A percentile compares a stretch with the other conserved stretches of the same genome.
phyloP scores from a whole-genome alignment of 2,329 filamentous ascomycete species.

The Calonectria pseudoreteaudii region DNA sequence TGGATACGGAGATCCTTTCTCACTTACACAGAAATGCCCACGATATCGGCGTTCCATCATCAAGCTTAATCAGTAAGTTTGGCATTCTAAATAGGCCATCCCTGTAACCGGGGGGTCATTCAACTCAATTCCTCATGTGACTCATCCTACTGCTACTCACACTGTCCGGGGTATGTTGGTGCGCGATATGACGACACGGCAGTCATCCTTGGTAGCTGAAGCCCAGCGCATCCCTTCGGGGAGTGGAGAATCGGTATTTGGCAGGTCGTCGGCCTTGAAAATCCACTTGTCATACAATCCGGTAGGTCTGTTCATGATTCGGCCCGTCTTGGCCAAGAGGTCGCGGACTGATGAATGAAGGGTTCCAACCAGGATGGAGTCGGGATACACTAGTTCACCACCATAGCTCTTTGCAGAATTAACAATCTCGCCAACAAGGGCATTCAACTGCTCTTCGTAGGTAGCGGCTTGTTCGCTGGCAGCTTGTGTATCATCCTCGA shows the following conservation, averaged over 20 bases:
- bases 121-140: background rate
- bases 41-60: slow-evolving; percentile 64
- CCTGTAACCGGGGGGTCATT: slow-evolving; percentile 38
- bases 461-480: slow-evolving; percentile 18
- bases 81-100: slow-evolving; percentile 58
- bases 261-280: slow-evolving; percentile 61
- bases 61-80: slow-evolving; percentile 58
- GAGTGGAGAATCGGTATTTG: slow-evolving; percentile 47
- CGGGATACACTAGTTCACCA: slow-evolving; percentile 30
- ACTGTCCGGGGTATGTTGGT: slow-evolving; percentile 69
- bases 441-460: slow-evolving; percentile 49
- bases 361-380: slow-evolving; percentile 52
- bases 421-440: slow-evolving; percentile 46
- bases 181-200: slow-evolving; percentile 64
- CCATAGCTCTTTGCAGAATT: slow-evolving; percentile 41
- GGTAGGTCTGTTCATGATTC: slow-evolving; percentile 42
- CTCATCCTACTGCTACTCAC: slow-evolving; percentile 46
- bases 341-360: slow-evolving; percentile 46
- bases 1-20: background rate
- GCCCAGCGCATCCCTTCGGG: slow-evolving; percentile 68
- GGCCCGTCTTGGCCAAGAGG: slow-evolving; percentile 39
- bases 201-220: slow-evolving; percentile 62
- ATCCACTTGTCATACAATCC: slow-evolving; percentile 68
- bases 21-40: slow-evolving; percentile 70
- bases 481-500: slow-evolving; percentile 51